phyloP scores from a whole-genome alignment of 768 basidiomycete species.

The Suillus subluteus region DNA sequence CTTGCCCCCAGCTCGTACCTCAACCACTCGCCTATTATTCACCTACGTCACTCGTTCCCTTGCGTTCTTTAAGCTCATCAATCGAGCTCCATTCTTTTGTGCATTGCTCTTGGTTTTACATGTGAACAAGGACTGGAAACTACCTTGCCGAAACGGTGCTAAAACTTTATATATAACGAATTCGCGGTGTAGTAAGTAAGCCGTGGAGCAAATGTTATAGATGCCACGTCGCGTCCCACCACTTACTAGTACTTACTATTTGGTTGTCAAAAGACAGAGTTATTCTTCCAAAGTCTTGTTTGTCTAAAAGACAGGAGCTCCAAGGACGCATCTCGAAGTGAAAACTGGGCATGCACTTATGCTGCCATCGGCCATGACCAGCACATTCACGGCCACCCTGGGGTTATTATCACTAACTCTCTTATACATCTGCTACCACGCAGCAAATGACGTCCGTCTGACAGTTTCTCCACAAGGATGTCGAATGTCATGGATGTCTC shows the following conservation, averaged over 20 bases:
- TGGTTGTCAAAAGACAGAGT: neutral
- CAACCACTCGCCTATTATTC: neutral
- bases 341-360: neutral
- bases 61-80: too few relatives aligned
- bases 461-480: constrained; percentile 87
- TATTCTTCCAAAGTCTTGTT: neutral
- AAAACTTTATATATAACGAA: neutral
- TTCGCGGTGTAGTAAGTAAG: neutral
- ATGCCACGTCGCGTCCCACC: neutral
- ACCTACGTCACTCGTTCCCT: neutral
- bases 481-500: constrained; percentile 96
- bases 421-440: constrained; percentile 44
- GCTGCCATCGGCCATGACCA: constrained; percentile 19
- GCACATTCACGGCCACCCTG: constrained; percentile 15
- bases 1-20: neutral
- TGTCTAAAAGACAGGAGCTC: neutral
- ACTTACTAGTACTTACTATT: neutral
- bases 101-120: neutral
- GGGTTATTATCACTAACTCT: constrained; percentile 41
- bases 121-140: neutral
- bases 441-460: constrained; percentile 46
- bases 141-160: neutral
- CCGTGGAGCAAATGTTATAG: neutral
- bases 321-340: neutral
- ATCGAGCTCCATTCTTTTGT: neutral